phyloP scores from a whole-genome alignment of 345 rosid species.

The Cardiospermum halicacabum region DNA sequence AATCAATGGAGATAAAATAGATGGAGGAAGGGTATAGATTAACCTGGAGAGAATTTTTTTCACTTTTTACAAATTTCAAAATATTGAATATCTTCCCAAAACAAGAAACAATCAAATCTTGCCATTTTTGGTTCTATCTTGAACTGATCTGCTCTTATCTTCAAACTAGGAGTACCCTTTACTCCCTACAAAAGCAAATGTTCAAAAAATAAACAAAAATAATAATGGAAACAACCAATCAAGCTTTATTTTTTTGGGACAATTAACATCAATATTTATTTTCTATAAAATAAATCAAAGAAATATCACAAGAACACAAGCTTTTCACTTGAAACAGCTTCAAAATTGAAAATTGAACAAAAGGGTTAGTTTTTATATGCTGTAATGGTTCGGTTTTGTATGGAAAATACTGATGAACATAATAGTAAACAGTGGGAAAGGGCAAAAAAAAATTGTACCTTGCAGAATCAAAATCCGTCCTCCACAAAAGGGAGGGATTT shows the following conservation, averaged over 20 bases:
- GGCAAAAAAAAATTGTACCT: constrained; percentile 12
- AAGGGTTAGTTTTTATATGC: neutral
- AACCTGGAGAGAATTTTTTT: constrained; percentile 22
- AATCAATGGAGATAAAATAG: constrained; percentile 17
- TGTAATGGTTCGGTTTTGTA: neutral
- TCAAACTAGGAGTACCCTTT: neutral
- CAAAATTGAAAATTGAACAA: neutral
- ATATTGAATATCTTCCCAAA: constrained; percentile 17
- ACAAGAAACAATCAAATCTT: constrained; percentile 19
- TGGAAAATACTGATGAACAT: neutral
- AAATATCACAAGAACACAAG: no score
- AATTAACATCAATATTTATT: no score
- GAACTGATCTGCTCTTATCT: neutral
- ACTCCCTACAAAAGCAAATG: neutral
- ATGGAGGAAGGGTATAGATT: neutral
- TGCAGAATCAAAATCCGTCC: constrained; percentile 10
- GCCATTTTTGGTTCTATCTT: constrained; percentile 10
- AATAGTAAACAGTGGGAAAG: constrained; percentile 3
- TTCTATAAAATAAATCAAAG: neutral
- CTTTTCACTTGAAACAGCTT: constrained; percentile 16
- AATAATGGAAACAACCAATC: neutral
- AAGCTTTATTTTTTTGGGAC: neutral
- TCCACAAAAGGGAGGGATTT: neutral
- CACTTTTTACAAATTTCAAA: neutral
- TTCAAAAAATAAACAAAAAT: neutral